Evolutionary conservation across 345 rosid species (phyloP).

Genomic region (Pistacia vera): DNA sequence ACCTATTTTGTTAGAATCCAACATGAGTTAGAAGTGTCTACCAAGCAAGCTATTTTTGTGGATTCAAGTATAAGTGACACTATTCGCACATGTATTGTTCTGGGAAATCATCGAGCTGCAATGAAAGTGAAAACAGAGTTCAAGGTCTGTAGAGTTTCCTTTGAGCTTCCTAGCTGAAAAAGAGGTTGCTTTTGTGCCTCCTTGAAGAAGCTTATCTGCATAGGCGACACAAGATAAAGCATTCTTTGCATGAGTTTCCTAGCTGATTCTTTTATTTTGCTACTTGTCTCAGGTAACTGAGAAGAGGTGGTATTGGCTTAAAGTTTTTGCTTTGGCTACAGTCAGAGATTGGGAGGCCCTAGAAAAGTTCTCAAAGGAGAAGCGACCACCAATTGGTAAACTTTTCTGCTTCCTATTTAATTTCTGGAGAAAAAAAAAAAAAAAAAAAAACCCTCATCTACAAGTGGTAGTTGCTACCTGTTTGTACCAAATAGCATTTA

Average conservation of each 20-base stretch:
- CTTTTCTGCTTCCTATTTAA: not conserved
- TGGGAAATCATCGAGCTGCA: conserved; percentile 85
- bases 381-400: conserved; percentile 87
- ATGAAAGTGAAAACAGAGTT: conserved; percentile 59
- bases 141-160: conserved; percentile 53
- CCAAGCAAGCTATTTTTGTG: conserved; percentile 94
- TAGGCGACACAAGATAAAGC: not conserved
- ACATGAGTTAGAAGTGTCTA: conserved; percentile 86
- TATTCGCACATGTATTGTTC: conserved; percentile 90
- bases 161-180: conserved; percentile 6
- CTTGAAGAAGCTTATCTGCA: not conserved
- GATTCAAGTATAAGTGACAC: conserved; percentile 99
- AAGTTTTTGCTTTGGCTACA: conserved; percentile 89
- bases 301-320: conserved; percentile 98
- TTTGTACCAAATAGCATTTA: not conserved
- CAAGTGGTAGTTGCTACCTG: conserved; percentile 17
- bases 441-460: not conserved
- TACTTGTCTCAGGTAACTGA: conserved; percentile 66
- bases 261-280: not conserved
- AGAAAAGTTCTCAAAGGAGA: conserved; percentile 94
- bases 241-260: not conserved
- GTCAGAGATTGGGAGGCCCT: conserved; percentile 91
- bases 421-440: not conserved
- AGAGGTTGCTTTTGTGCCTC: conserved; percentile 10
- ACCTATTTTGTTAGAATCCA: conserved; percentile 62